These are phyloP conservation scores for Venturia carpophila DNA, from an alignment of 2,329 filamentous ascomycete species.

Conservation along the genomic window DNA sequence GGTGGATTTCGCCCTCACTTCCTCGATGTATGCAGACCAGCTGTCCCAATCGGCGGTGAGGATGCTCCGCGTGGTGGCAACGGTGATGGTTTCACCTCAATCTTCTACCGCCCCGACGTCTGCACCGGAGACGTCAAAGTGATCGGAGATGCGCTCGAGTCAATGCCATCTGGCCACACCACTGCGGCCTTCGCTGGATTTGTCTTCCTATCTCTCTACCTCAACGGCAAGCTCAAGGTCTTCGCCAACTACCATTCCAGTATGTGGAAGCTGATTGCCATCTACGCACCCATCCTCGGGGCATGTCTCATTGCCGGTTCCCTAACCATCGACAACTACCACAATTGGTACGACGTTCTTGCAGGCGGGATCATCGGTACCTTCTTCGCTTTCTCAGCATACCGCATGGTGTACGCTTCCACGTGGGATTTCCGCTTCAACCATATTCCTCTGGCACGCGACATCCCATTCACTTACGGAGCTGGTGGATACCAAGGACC, in stretches of 20 bases:
- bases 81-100: neutral
- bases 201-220: slow-evolving; percentile 62
- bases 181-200: slow-evolving; percentile 67
- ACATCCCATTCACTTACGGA: slow-evolving; percentile 48
- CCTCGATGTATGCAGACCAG: slow-evolving; percentile 54
- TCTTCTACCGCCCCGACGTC: slow-evolving; percentile 32
- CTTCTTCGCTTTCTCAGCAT: slow-evolving; percentile 55
- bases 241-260: slow-evolving; percentile 64
- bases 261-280: slow-evolving; percentile 63
- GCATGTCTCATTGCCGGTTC: slow-evolving; percentile 61
- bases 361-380: slow-evolving; percentile 59
- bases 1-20: slow-evolving; percentile 32
- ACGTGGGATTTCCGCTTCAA: slow-evolving; percentile 63
- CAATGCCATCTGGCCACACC: slow-evolving; percentile 66
- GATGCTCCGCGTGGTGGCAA: neutral
- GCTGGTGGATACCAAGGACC: slow-evolving; percentile 27
- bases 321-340: slow-evolving; percentile 62
- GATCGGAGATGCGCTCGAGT: slow-evolving; percentile 57
- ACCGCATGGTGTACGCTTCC: slow-evolving; percentile 59
- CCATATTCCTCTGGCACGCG: slow-evolving; percentile 57
- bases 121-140: slow-evolving; percentile 56
- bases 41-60: slow-evolving; percentile 27
- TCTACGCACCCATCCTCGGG: slow-evolving; percentile 59
- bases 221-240: slow-evolving; percentile 72
- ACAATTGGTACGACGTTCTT: slow-evolving; percentile 69